phyloP scores from a whole-genome alignment of 306 rosid species.

The Rosa chinensis region DNA sequence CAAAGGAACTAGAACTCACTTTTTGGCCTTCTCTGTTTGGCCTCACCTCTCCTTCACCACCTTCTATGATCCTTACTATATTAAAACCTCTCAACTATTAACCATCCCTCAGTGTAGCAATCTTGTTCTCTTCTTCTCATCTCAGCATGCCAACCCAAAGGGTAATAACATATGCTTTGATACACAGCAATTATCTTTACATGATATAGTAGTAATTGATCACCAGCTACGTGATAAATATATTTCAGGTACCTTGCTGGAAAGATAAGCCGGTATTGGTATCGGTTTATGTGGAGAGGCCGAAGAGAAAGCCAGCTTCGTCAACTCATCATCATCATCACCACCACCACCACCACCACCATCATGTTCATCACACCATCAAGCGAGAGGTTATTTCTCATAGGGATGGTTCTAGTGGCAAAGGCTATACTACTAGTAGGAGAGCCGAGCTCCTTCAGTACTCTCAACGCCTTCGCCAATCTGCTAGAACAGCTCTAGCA shows the following conservation, averaged over 20 bases:
- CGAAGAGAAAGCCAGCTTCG: slow-evolving; percentile 25
- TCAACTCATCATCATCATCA: slow-evolving; percentile 31
- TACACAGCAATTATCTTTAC: slow-evolving; percentile 9
- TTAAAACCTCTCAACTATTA: background rate
- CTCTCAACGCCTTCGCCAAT: slow-evolving; percentile 53
- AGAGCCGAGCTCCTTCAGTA: slow-evolving; percentile 69
- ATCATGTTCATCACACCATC: slow-evolving; percentile 38
- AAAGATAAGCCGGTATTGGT: slow-evolving; percentile 54
- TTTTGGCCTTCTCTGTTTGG: background rate
- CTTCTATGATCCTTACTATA: background rate
- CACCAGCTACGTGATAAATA: background rate
- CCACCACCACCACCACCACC: slow-evolving; percentile 29
- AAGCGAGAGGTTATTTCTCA: slow-evolving; percentile 27
- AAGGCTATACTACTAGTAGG: slow-evolving; percentile 47
- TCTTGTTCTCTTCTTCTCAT: slow-evolving; percentile 8
- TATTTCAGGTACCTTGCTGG: slow-evolving; percentile 39
- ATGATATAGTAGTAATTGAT: slow-evolving; percentile 9
- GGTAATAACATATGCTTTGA: slow-evolving; percentile 34
- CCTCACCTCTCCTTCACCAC: background rate
- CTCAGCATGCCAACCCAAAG: slow-evolving; percentile 44
- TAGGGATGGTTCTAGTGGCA: slow-evolving; percentile 20
- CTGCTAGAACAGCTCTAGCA: slow-evolving; percentile 39
- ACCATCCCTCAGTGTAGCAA: background rate
- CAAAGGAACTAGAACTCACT: background rate
- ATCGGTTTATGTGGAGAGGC: slow-evolving; percentile 57